These are phyloP conservation scores for Yamagishiella unicocca DNA, from an alignment of 139 green algal species.

Conservation along the genomic window DNA sequence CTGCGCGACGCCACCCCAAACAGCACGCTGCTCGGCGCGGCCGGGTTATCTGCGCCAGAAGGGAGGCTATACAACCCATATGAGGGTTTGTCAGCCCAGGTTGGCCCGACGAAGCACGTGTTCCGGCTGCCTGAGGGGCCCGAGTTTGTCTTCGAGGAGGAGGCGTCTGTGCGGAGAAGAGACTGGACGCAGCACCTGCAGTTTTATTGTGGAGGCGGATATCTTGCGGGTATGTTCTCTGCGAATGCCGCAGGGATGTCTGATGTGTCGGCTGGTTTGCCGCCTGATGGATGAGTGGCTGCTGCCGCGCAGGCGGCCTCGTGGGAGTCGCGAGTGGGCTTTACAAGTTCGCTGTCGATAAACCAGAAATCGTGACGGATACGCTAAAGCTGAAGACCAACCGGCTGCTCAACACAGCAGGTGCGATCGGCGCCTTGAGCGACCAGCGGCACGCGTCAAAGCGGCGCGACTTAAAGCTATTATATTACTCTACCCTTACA, in stretches of 20 bases:
- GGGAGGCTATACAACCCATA: constrained; percentile 59
- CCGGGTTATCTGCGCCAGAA: background rate
- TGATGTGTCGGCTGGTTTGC: constrained; percentile 32
- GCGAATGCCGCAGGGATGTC: background rate
- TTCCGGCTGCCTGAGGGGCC: constrained; percentile 81
- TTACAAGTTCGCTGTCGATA: constrained; percentile 50
- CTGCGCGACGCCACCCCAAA: constrained; percentile 12
- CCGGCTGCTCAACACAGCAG: constrained; percentile 82
- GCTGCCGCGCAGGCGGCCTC: constrained; percentile 39
- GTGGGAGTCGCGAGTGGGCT: constrained; percentile 56
- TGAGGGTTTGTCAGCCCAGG: constrained; percentile 54
- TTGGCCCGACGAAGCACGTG: constrained; percentile 52
- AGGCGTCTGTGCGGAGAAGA: constrained; percentile 78
- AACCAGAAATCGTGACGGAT: constrained; percentile 54
- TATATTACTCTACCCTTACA: too few species aligned
- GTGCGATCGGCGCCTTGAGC: too few species aligned
- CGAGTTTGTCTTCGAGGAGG: constrained; percentile 91
- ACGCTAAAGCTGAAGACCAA: constrained; percentile 73
- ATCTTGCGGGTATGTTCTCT: constrained; percentile 77
- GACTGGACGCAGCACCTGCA: constrained; percentile 91
- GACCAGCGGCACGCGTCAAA: too few species aligned
- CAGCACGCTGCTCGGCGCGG: constrained; percentile 7
- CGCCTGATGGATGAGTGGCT: constrained; percentile 19
- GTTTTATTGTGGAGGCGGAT: constrained; percentile 92
- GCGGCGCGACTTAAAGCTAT: too few species aligned